Conservation (phyloP, 108 stramenopile genomes). For the Cyclostephanos invisitatus region DNA sequence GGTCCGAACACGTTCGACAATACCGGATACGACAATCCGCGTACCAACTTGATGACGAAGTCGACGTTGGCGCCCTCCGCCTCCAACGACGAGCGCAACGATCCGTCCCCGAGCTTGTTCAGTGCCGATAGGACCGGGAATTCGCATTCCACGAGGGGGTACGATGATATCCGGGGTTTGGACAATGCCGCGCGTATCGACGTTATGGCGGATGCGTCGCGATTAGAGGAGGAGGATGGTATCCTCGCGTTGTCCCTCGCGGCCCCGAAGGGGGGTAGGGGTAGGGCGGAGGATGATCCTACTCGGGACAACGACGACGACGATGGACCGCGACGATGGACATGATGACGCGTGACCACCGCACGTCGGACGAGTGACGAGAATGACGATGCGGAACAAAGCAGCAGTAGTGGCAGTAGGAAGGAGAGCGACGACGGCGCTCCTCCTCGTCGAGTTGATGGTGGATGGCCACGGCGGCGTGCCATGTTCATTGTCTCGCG, state of each 20-base stretch:
- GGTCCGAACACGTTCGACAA: constrained; percentile 49
- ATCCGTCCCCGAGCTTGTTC: constrained; percentile 80
- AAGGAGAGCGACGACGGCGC: too few species aligned
- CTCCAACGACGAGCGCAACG: constrained; percentile 61
- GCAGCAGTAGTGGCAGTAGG: too few species aligned
- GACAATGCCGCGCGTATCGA: constrained; percentile 57
- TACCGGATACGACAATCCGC: constrained; percentile 21
- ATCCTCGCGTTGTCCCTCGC: background rate
- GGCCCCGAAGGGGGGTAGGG: too few species aligned
- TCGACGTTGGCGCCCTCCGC: constrained; percentile 66
- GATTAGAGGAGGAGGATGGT: constrained; percentile 22
- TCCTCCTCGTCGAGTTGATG: too few species aligned
- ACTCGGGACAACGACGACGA: background rate
- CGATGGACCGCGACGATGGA: background rate
- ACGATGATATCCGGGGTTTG: constrained; percentile 45
- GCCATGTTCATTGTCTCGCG: too few species aligned
- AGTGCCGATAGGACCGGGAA: constrained; percentile 62
- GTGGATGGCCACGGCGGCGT: too few species aligned
- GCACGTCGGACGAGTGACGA: background rate
- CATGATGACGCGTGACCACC: background rate
- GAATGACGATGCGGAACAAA: background rate
- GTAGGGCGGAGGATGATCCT: background rate
- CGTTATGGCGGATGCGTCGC: constrained; percentile 61
- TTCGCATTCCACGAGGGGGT: constrained; percentile 75
- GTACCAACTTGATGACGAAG: constrained; percentile 53